Percentiles rank a stretch among this genome's conserved stretches.
phyloP scores from a whole-genome alignment of 257 asterid species.

The Solanum virginianum region DNA sequence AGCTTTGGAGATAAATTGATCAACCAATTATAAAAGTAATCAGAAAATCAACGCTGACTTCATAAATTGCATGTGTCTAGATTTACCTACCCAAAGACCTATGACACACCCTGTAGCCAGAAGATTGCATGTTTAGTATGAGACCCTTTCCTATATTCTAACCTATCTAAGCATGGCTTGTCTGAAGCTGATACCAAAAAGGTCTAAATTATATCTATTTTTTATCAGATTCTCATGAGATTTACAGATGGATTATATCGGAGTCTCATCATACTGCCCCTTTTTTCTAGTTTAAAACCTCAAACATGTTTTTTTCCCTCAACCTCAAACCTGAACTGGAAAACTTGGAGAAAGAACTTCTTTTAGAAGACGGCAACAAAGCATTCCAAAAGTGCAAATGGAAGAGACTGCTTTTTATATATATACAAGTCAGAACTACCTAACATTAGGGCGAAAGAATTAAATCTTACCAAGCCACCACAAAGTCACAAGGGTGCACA shows the following conservation, averaged over 20 bases:
- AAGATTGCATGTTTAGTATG: background rate
- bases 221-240: background rate
- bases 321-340: background rate
- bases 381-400: background rate
- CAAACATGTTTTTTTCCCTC: background rate
- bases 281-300: background rate
- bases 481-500: slow-evolving; percentile 72
- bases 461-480: slow-evolving; percentile 92
- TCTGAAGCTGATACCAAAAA: background rate
- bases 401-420: background rate
- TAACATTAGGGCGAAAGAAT: background rate
- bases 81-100: background rate
- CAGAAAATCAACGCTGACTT: background rate
- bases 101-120: background rate
- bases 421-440: background rate
- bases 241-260: background rate
- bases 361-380: background rate
- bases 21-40: background rate
- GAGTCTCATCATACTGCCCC: background rate
- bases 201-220: background rate
- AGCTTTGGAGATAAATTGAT: background rate
- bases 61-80: background rate
- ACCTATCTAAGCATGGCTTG: background rate
- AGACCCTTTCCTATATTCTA: background rate
- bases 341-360: background rate